Conservation (phyloP, 768 basidiomycete species). For the Dendrothele bispora region DNA sequence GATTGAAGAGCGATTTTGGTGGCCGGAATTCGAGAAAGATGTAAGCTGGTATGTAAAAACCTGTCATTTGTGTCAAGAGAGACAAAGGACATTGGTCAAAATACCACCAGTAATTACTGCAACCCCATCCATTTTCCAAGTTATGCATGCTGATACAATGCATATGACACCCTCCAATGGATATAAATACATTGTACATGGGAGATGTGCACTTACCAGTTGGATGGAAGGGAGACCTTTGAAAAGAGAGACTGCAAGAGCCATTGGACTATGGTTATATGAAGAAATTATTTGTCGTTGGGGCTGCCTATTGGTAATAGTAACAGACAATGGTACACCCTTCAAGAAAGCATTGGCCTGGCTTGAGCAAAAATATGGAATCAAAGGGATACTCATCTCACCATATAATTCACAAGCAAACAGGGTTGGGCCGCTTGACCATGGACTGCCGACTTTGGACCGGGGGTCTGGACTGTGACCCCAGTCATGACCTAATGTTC, state of each 20-base stretch:
- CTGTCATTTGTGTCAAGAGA: too few species aligned
- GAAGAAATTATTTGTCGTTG: constrained; percentile 21
- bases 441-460: too few species aligned
- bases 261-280: constrained; percentile 4
- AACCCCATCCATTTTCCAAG: constrained; percentile 8
- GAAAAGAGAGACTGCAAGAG: not conserved
- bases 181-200: constrained; percentile 6
- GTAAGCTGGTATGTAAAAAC: too few species aligned
- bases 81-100: too few species aligned
- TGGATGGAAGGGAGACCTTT: constrained; percentile 7
- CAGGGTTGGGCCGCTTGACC: too few species aligned
- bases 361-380: constrained; percentile 23
- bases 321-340: constrained; percentile 30
- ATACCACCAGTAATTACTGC: not conserved
- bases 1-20: too few species aligned
- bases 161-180: constrained; percentile 9
- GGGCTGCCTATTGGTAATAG: constrained; percentile 26
- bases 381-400: constrained; percentile 28
- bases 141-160: constrained; percentile 6
- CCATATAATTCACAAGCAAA: constrained; percentile 30
- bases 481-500: too few species aligned
- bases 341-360: constrained; percentile 15
- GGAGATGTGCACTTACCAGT: constrained; percentile 2
- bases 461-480: too few species aligned
- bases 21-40: too few species aligned